A percentile compares a stretch with the other conserved stretches of the same genome.
phyloP scores from a whole-genome alignment of 2,329 filamentous ascomycete genomes.

The Sporothrix globosa region DNA sequence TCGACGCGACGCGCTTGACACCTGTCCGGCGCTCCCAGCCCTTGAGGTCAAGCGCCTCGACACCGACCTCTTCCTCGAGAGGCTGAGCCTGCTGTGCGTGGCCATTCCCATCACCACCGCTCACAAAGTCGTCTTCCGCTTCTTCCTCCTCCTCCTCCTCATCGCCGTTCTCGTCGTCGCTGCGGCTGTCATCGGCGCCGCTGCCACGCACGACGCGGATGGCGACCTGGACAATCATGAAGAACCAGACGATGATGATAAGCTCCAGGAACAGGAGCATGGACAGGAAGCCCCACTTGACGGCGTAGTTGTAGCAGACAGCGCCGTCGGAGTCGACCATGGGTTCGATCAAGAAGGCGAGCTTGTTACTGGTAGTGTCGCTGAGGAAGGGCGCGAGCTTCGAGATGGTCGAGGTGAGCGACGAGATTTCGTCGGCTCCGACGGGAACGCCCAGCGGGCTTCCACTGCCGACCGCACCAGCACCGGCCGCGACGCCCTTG shows the following conservation, averaged over 20 bases:
- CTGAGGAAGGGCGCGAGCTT: constrained; percentile 22
- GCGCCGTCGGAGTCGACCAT: constrained; percentile 71
- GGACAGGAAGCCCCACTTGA: constrained; percentile 76
- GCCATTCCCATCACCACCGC: constrained; percentile 53
- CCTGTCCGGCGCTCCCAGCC: constrained; percentile 63
- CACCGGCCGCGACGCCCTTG: constrained; percentile 53
- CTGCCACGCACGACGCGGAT: constrained; percentile 75
- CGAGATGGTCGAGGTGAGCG: constrained; percentile 24
- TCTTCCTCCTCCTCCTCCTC: constrained; percentile 58
- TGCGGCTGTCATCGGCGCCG: constrained; percentile 81
- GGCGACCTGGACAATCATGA: constrained; percentile 83
- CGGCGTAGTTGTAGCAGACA: constrained; percentile 76
- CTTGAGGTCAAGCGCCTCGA: constrained; percentile 69
- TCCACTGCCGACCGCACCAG: constrained; percentile 44
- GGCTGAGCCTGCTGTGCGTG: constrained; percentile 54
- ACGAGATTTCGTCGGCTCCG: constrained; percentile 28
- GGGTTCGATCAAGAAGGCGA: constrained; percentile 70
- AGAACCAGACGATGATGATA: constrained; percentile 83
- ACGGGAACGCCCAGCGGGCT: constrained; percentile 41
- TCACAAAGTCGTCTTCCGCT: constrained; percentile 58
- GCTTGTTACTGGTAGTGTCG: constrained; percentile 45
- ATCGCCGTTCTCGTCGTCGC: constrained; percentile 77
- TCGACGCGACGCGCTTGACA: constrained; percentile 55
- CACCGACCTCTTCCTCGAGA: constrained; percentile 75
- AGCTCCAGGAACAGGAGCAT: constrained; percentile 77